Base-by-base conservation (phyloP, 1,284 basidiomycete species). In the Ceratorhiza oryzae-sativae region DNA sequence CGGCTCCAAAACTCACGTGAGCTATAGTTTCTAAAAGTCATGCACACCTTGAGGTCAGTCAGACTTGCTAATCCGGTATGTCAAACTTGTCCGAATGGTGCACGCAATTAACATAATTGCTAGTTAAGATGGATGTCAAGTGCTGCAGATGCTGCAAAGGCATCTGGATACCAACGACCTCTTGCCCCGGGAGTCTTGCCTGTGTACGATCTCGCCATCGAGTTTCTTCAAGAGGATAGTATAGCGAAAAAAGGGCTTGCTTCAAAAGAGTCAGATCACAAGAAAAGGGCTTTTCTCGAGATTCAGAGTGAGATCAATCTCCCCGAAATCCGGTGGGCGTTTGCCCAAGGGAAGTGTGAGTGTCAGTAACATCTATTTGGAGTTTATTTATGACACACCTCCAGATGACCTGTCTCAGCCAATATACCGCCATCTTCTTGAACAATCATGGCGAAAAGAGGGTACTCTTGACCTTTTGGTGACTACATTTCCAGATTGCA, bases 391-490 rank as follows among this genome's bases (percentile, higher is more conserved):
- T 45, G 18, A n/a, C 13, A 27, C 39, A 45, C 30, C n/a, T 13
- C 32, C 76, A 79, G 79, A 80, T 68, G 80, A 83, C 75, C 79
- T 85, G 73, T 77, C 79, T 20, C 78, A 86, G 74, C 85, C 88
- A 0, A 88, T 92, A 0, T 91, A 95, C 79, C 86, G 94, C 23
- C 87, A 93, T 79, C 82, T 98, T 25, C 82, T 91, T 2, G 93
- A 98, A 81, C 87, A 92, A 76, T 84, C 86, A 73, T 98, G 97
- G 97, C 85, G 92, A 62, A 88, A 89, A 71, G 87, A 93, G 42
- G 95, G 96, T 5, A 84, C 86, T 48, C 83, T 97, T 58, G 94
- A 97, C 78, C 83, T 94, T 51, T 82, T 97, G 79, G 93, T 94
- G 73, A 48, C 20, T 25, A 1, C 32, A 3, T 20, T 25, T n/a